A percentile compares a stretch with the other conserved stretches of the same genome.
phyloP scores from a whole-genome alignment of 257 asterid species.

The Nicotiana attenuata region DNA sequence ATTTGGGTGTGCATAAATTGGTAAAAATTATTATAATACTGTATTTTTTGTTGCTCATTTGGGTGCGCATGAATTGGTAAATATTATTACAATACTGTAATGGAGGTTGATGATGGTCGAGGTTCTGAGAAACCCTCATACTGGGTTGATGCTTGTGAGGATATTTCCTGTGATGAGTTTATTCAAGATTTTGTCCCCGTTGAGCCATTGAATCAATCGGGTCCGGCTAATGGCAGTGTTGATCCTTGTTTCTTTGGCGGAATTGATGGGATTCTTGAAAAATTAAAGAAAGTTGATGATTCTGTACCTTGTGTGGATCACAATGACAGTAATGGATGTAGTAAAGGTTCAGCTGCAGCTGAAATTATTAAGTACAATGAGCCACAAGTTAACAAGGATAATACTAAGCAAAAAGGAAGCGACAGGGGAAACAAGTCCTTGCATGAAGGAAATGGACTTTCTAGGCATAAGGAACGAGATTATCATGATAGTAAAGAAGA shows the following conservation, averaged over 20 bases:
- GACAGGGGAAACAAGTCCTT: not conserved
- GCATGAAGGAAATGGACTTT: not conserved
- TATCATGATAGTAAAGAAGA: conserved; percentile 16
- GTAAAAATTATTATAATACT: conserved; percentile 2
- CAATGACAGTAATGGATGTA: conserved; percentile 12
- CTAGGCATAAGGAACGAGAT: conserved; percentile 18
- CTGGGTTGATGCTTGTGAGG: conserved; percentile 95
- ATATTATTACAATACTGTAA: conserved; percentile 14
- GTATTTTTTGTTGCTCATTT: not conserved
- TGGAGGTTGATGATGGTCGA: conserved; percentile 58
- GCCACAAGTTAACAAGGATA: conserved; percentile 7
- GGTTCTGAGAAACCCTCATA: conserved; percentile 50
- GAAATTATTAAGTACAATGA: not conserved
- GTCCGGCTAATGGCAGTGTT: conserved; percentile 23
- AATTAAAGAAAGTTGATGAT: conserved; percentile 45
- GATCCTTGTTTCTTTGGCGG: conserved; percentile 70
- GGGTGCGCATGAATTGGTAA: not conserved
- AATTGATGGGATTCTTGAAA: conserved; percentile 63
- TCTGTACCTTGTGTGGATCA: conserved; percentile 19
- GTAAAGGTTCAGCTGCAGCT: conserved; percentile 13
- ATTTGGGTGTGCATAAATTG: not conserved
- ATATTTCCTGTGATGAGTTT: conserved; percentile 57
- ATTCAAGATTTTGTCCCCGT: conserved; percentile 30
- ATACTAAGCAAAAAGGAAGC: not conserved
- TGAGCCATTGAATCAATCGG: conserved; percentile 12